Evolutionary conservation across 2,329 filamentous ascomycete genomes (phyloP), one percentile per base, ranked within the genome.

Genomic region (Fusarium musae): DNA sequence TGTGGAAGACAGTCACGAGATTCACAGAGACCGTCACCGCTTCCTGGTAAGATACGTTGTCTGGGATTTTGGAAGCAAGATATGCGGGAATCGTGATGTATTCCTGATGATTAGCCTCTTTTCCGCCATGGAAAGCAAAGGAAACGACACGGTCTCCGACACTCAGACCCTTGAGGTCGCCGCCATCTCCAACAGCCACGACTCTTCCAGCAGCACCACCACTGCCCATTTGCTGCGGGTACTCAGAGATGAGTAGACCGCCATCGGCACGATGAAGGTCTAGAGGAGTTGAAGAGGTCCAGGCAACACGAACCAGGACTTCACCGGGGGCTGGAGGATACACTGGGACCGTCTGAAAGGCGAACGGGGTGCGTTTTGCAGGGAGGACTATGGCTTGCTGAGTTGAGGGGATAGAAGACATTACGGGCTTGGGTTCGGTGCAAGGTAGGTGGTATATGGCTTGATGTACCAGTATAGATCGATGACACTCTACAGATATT

Each of bases 351-450:
- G 92, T 86, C 77, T 90, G 87, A 65, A 92, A 82, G 9, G 80
- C 81, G 66, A 92, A 83, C 0, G 89, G 86, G 6, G 82, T 82
- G 62, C 86, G 85, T 21, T 83, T 80, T 60, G 84, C 85, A 50
- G 89, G 86, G 72, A 93, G 84, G 62, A 90, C 84, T 63, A 90
- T 89, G 11, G 88, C 90, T 77, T 89, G 90, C 83, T 88, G 92
- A 15, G 89, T 90, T 72, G 89, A 87, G 10, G 91, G 92, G 23
- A 91, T 83, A 39, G 78, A 63, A 62, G 65, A 71, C 56, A n/a
- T 56, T 39, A 50, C 9, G 21, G 11, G 26, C 34, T 59, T 37
- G 32, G 23, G 19, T 23, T 46, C 10, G n/a, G 19, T 59, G 36
- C 26, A 40, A n/a, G 54, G 36, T 30, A 40, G 23, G 54, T 62